These are phyloP conservation scores for Micromonas pusilla DNA, from an alignment of 139 green algal species.

Conservation along the genomic window DNA sequence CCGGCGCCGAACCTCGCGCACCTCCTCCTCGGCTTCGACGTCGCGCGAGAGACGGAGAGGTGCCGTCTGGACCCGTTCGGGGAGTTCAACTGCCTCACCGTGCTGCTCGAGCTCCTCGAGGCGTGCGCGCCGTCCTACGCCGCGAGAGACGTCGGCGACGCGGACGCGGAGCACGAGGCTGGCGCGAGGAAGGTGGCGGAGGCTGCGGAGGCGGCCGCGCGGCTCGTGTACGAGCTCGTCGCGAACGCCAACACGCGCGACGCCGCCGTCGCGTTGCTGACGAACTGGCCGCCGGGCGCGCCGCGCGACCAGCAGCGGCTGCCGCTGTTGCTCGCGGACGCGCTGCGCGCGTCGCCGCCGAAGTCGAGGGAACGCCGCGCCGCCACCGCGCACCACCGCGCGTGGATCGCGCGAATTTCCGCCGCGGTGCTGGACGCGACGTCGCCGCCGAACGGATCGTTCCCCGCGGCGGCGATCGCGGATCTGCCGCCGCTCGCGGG, in stretches of 20 bases:
- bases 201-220: background rate
- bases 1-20: background rate
- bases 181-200: too few relatives aligned
- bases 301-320: background rate
- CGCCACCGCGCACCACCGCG: background rate
- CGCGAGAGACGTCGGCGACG: background rate
- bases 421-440: background rate
- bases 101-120: constrained; percentile 9
- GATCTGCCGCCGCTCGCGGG: background rate
- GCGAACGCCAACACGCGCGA: background rate
- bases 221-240: background rate
- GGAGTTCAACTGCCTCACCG: constrained; percentile 15
- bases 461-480: background rate
- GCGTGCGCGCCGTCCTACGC: background rate
- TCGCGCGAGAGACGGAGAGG: background rate
- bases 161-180: too few relatives aligned
- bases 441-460: background rate
- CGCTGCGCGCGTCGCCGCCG: background rate
- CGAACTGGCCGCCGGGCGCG: constrained; percentile 1
- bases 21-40: constrained; percentile 10
- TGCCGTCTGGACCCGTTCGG: background rate
- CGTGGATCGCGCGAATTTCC: background rate
- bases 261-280: background rate
- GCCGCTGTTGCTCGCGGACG: background rate
- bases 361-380: background rate